phyloP scores from a whole-genome alignment of 2,329 filamentous ascomycete species.

The Diaporthe vexans region DNA sequence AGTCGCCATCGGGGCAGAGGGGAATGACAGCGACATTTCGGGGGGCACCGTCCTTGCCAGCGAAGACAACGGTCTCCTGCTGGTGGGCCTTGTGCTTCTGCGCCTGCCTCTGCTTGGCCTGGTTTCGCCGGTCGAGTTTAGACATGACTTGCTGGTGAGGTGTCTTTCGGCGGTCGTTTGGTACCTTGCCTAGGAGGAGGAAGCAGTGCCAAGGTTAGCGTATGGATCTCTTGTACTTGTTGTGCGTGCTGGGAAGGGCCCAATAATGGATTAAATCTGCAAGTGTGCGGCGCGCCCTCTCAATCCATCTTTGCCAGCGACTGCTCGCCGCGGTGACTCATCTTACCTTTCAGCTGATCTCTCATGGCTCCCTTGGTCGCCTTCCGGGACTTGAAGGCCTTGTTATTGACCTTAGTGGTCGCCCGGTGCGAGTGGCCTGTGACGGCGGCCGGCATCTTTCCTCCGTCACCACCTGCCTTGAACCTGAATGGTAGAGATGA shows the following conservation, averaged over 20 bases:
- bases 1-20: constrained; percentile 80
- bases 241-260: not conserved
- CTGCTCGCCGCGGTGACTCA: constrained; percentile 3
- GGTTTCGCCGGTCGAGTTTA: constrained; percentile 94
- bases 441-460: constrained; percentile 81
- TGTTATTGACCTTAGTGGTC: constrained; percentile 90
- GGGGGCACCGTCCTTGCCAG: constrained; percentile 88
- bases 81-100: constrained; percentile 87
- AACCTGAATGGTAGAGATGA: constrained; percentile 84
- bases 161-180: constrained; percentile 84
- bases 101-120: constrained; percentile 90
- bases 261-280: not conserved
- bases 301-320: no score
- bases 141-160: constrained; percentile 98
- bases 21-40: constrained; percentile 91
- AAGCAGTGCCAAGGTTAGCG: constrained; percentile 11
- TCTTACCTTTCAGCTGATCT: constrained; percentile 84
- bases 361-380: constrained; percentile 89
- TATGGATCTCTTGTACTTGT: not conserved
- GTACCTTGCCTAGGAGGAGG: constrained; percentile 77
- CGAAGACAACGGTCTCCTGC: constrained; percentile 84
- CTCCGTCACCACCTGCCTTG: constrained; percentile 79
- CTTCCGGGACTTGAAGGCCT: constrained; percentile 93
- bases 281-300: constrained; percentile 7
- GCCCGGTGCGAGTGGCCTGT: constrained; percentile 87